phyloP scores from a whole-genome alignment of 2,329 filamentous ascomycete species.

The Lasiodiplodia sp. region DNA sequence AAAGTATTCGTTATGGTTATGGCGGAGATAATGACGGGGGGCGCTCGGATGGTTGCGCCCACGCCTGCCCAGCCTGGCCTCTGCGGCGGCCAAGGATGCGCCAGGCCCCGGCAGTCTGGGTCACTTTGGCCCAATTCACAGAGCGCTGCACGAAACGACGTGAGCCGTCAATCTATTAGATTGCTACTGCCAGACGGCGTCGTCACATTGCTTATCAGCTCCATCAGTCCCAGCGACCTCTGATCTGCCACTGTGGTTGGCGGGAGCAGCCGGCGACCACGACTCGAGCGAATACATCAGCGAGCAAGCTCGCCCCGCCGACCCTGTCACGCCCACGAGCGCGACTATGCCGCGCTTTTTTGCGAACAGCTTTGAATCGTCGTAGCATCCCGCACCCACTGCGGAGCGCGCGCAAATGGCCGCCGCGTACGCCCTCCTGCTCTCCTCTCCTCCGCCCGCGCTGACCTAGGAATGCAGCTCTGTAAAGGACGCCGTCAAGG shows the following conservation, averaged over 20 bases:
- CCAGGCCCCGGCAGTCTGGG: not conserved
- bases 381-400: conserved; percentile 4
- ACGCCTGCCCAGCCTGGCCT: not conserved
- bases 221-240: not conserved
- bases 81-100: conserved; percentile 2
- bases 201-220: conserved; percentile 16
- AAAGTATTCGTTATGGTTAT: conserved; percentile 28
- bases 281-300: conserved; percentile 23
- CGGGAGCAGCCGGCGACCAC: conserved; percentile 15
- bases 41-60: not conserved
- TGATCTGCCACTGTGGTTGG: conserved; percentile 5
- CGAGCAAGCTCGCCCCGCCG: conserved; percentile 22
- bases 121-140: conserved; percentile 15
- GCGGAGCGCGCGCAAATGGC: conserved; percentile 15
- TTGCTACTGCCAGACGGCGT: conserved; percentile 9
- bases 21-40: conserved; percentile 15
- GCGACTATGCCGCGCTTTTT: conserved; percentile 5
- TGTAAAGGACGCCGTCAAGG: conserved; percentile 58
- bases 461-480: conserved; percentile 43
- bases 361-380: not conserved
- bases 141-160: conserved; percentile 14
- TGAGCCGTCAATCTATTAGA: conserved; percentile 16
- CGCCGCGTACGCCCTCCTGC: conserved; percentile 13
- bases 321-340: conserved; percentile 4
- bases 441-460: conserved; percentile 5